Percentiles rank a stretch among this genome's conserved stretches.
phyloP scores from a whole-genome alignment of 2,329 filamentous ascomycete species.

The Zymoseptoria passerinii region DNA sequence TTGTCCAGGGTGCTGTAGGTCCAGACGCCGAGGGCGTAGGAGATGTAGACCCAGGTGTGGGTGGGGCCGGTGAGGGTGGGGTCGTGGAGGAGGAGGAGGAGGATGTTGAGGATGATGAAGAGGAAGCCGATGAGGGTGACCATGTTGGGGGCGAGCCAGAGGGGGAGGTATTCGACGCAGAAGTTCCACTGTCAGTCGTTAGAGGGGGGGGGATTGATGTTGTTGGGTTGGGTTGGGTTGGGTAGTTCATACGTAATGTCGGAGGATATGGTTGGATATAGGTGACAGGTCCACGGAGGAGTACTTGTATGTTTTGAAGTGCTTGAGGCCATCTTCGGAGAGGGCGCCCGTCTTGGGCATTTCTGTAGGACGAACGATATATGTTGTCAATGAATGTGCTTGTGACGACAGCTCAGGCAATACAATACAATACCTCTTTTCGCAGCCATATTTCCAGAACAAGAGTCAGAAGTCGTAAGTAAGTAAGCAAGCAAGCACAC shows the following conservation, averaged over 20 bases:
- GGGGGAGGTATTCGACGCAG: slow-evolving; percentile 79
- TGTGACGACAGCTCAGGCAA: no score
- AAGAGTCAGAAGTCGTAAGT: no score
- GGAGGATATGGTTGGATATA: slow-evolving; percentile 85
- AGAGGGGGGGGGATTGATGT: no score
- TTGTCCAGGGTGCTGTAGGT: slow-evolving; percentile 99
- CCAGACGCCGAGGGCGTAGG: slow-evolving; percentile 91
- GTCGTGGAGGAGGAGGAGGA: slow-evolving; percentile 65
- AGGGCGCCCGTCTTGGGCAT: slow-evolving; percentile 33
- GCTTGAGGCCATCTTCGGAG: slow-evolving; percentile 81
- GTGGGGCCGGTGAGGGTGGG: slow-evolving; percentile 69
- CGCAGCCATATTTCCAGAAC: no score
- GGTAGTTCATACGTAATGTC: slow-evolving; percentile 69
- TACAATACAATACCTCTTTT: slow-evolving; percentile 4
- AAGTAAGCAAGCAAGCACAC: no score
- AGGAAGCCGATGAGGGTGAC: slow-evolving; percentile 91
- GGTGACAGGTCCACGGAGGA: slow-evolving; percentile 93
- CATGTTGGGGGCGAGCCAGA: slow-evolving; percentile 98
- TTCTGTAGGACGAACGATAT: slow-evolving; percentile 1
- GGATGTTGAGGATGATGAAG: slow-evolving; percentile 83
- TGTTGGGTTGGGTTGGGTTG: neutral
- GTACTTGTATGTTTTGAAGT: slow-evolving; percentile 95
- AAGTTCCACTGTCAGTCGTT: slow-evolving; percentile 72
- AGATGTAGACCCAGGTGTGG: slow-evolving; percentile 89
- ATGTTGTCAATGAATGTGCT: slow-evolving; percentile 3